Conservation (phyloP, 176 grass and related monocot genomes). For the Otatea glauca region DNA sequence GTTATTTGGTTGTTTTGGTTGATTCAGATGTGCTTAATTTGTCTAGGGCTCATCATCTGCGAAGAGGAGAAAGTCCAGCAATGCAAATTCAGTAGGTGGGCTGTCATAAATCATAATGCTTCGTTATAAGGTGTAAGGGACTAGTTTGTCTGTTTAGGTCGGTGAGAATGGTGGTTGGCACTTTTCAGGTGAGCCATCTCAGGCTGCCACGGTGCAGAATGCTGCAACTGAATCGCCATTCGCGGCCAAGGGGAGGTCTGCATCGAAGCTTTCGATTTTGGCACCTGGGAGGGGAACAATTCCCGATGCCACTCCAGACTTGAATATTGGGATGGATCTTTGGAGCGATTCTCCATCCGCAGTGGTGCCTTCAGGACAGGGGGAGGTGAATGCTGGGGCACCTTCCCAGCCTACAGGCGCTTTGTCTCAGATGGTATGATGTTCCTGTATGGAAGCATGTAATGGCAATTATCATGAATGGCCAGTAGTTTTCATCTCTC, state of each 20-base stretch:
- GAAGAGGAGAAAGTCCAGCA: slow-evolving; percentile 64
- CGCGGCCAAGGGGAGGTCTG: slow-evolving; percentile 48
- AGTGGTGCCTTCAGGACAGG: slow-evolving; percentile 47
- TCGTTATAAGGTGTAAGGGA: not conserved
- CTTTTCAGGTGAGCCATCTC: slow-evolving; percentile 59
- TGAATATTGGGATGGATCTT: slow-evolving; percentile 72
- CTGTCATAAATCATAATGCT: not conserved
- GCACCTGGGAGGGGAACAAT: slow-evolving; percentile 53
- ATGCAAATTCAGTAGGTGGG: slow-evolving; percentile 51
- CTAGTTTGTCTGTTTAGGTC: not conserved
- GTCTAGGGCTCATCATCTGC: slow-evolving; percentile 59
- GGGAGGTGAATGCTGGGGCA: slow-evolving; percentile 36
- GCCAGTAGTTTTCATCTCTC: not conserved
- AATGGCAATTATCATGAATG: not conserved
- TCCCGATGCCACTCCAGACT: slow-evolving; percentile 44
- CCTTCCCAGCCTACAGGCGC: slow-evolving; percentile 1
- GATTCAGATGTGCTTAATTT: slow-evolving; percentile 37
- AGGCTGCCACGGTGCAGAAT: slow-evolving; percentile 34
- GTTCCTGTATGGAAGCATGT: not conserved
- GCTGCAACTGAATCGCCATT: slow-evolving; percentile 15
- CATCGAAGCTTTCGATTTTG: slow-evolving; percentile 54
- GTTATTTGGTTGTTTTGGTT: slow-evolving; percentile 13
- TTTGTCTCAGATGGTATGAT: slow-evolving; percentile 53
- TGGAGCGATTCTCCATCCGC: slow-evolving; percentile 54
- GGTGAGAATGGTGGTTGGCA: not conserved